These are phyloP conservation scores for Lotus japonicus DNA, from an alignment of 306 rosid species.

Conservation along the genomic window DNA sequence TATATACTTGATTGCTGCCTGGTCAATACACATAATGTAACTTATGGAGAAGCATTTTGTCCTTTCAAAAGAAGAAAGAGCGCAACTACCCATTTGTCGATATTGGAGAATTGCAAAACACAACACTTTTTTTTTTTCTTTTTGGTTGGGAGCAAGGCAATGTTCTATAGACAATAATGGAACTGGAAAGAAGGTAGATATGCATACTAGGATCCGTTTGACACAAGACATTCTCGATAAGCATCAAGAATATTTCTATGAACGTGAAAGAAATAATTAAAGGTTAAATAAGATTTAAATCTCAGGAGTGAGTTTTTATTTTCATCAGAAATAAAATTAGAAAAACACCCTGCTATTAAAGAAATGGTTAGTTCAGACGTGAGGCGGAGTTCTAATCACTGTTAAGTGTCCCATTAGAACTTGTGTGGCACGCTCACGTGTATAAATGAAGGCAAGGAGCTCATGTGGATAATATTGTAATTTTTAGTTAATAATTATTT, in stretches of 20 bases:
- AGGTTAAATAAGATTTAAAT: too few species aligned
- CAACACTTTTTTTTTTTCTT: background rate
- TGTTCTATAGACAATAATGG: background rate
- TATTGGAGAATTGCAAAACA: background rate
- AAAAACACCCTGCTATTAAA: too few species aligned
- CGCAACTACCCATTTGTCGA: conserved; percentile 1
- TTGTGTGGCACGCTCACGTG: too few species aligned
- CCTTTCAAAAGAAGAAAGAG: background rate
- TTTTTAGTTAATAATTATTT: too few species aligned
- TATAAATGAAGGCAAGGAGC: too few species aligned
- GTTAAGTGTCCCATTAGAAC: too few species aligned
- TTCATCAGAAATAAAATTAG: too few species aligned
- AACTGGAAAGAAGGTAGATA: background rate
- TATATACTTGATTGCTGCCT: conserved; percentile 31
- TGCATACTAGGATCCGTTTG: background rate
- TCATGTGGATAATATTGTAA: too few species aligned
- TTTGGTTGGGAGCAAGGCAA: background rate
- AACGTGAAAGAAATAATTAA: background rate
- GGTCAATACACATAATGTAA: conserved; percentile 10
- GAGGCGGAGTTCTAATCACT: too few species aligned
- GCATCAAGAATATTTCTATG: background rate
- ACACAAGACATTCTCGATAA: background rate
- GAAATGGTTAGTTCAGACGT: too few species aligned
- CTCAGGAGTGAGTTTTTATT: too few species aligned
- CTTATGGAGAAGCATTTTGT: conserved; percentile 7